A percentile compares a stretch with the other conserved stretches of the same genome.
Evolutionary conservation across 208 protist genomes (phyloP).

Genomic region (Trypanosoma theileri): DNA sequence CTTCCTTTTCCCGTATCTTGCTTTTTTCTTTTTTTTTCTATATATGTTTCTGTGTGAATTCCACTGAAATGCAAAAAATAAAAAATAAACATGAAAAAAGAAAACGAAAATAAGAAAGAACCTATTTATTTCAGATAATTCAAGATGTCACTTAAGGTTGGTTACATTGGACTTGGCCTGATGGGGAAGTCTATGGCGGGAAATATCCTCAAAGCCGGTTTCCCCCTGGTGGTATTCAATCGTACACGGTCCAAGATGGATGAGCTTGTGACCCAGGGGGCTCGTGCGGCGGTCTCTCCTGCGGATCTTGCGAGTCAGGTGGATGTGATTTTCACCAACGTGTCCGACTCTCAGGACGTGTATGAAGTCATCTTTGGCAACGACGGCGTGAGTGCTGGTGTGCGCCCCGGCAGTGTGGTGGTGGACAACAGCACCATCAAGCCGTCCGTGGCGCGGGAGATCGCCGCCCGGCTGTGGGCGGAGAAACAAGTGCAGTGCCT

Average conservation of each 20-base stretch:
- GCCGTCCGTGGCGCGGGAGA: conserved; percentile 88
- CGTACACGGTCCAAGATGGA: conserved; percentile 82
- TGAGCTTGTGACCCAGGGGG: conserved; percentile 76
- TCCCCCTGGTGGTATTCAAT: conserved; percentile 84
- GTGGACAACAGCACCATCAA: conserved; percentile 96
- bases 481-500: conserved; percentile 77
- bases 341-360: conserved; percentile 92
- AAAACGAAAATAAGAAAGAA: background rate
- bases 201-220: conserved; percentile 91
- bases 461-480: conserved; percentile 76
- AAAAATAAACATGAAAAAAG: background rate
- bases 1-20: background rate
- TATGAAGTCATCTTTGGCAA: conserved; percentile 80
- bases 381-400: conserved; percentile 72
- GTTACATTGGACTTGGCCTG: conserved; percentile 92
- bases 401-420: conserved; percentile 75
- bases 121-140: background rate
- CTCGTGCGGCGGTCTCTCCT: conserved; percentile 58
- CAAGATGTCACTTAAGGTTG: conserved; percentile 60
- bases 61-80: background rate
- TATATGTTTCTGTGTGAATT: background rate
- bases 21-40: background rate
- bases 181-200: conserved; percentile 93
- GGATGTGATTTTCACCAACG: conserved; percentile 93
- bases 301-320: conserved; percentile 75